phyloP scores from a whole-genome alignment of 2,329 filamentous ascomycete genomes.

The Ophiostoma montium region DNA sequence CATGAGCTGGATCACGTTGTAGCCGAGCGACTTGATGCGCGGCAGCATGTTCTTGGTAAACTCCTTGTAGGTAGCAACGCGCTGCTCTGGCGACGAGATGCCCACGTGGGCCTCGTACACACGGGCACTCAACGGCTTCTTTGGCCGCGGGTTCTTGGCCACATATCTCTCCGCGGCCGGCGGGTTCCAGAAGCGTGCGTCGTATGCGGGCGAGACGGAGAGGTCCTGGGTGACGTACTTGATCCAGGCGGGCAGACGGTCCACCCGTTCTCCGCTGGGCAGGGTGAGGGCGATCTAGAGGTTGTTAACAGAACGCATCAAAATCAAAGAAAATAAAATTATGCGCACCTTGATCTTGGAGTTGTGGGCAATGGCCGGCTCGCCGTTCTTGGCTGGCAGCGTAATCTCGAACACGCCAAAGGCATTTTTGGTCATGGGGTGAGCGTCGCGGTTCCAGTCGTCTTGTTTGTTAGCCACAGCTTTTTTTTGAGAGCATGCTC shows the following conservation, averaged over 20 bases:
- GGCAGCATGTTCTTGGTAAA: conserved; percentile 89
- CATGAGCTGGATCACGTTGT: conserved; percentile 98
- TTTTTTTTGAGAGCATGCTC: not conserved
- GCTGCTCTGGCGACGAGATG: conserved; percentile 81
- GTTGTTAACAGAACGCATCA: not conserved
- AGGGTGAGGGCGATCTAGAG: conserved; percentile 67
- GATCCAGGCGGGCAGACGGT: conserved; percentile 92
- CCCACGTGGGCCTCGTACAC: conserved; percentile 99
- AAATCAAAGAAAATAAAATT: not conserved
- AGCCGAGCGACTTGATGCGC: conserved; percentile 77
- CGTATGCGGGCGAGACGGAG: conserved; percentile 77
- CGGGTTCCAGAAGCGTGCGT: conserved; percentile 95
- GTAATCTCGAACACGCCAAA: conserved; percentile 81
- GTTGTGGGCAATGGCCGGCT: conserved; percentile 74
- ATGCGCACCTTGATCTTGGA: conserved; percentile 78
- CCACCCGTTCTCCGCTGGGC: conserved; percentile 65
- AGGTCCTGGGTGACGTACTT: conserved; percentile 93
- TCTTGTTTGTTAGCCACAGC: conserved; percentile 34
- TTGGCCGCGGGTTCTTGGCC: conserved; percentile 71
- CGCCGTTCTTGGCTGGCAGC: conserved; percentile 56
- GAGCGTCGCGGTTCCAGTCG: conserved; percentile 69
- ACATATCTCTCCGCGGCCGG: conserved; percentile 60
- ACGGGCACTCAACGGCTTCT: conserved; percentile 71
- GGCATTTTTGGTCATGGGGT: conserved; percentile 73
- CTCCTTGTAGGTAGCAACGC: conserved; percentile 90